Base-by-base conservation (phyloP, 1,284 basidiomycete species). In the Melampsora occidentalis region DNA sequence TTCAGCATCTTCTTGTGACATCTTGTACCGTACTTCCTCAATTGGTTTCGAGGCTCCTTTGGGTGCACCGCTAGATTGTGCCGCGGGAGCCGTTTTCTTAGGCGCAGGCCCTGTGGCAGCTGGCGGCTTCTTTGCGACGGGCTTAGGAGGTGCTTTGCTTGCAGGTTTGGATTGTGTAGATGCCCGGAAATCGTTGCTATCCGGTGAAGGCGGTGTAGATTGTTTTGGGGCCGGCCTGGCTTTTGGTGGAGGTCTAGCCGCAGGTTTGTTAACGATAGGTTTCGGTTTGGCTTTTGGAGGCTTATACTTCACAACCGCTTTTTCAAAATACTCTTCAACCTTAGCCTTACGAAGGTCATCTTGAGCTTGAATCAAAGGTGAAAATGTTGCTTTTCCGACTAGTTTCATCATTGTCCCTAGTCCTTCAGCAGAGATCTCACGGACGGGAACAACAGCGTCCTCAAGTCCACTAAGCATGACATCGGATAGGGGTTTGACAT, bases 371-470 rank as follows among this genome's bases (percentile, higher is more conserved):
- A 98, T 88, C 48, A 92, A 87, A 0, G 92, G 91, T 82, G 91
- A 94, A 78, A 99, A 87, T 14, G 92, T 90, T 35, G 97, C 87
- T 83, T 99, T 96, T 31, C 97, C 97, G 16, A 99, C 89, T 86
- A 99, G 94, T 86, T 94, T 97, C 92, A 97, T 96, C 79, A 99
- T 85, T 0, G 90, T 91, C 10, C 96, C 97, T 42, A 99, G 86
- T 80, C 90, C 92, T 49, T 88, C 87, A 0, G 94, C 94, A 20
- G 94, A 93, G 76, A 95, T 92, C 77, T 91, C 91, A 67, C 97
- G 89, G 28, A 97, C 94, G 39, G 93, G 92, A 81, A 94, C 95
- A 77, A 90, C 90, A 10, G 92, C 89, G 83, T 99, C 97, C 82
- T 92, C 91, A 28, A 97, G 87, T 2, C 96, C 87, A 0, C 85